Evolutionary conservation across 2,329 filamentous ascomycete species (phyloP), one percentile per base, ranked within the genome.

Genomic region (Alternaria triticina): DNA sequence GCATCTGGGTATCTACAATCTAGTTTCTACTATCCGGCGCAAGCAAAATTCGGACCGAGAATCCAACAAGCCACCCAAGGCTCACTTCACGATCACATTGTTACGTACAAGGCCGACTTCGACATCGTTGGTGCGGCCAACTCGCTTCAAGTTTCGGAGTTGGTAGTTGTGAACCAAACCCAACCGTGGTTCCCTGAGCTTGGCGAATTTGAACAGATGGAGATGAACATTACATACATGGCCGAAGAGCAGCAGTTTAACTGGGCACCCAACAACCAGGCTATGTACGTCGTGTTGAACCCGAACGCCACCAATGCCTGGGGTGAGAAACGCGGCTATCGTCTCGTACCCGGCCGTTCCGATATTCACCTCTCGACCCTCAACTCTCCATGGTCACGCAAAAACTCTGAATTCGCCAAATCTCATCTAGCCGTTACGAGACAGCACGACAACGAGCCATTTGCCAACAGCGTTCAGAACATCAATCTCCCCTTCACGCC

Each of bases 311-410:
- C 72, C 2, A 88, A 88, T 70, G 70, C 74, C 3, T 86, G 82
- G 67, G 86, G 86, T 59, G 84, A 87, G 73, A 77, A 79, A 12
- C 82, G 83, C 7, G 87, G 86, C 6, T 89, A 86, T 69, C 81
- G 83, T 20, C 79, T 87, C 54, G 57, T 70, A 6, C 69, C 70
- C 8, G 69, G 70, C 3, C 64, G 62, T 8, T 70, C 66, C 9
- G 55, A 71, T 25, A 72, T 72, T 61, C 78, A 79, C 44, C 78
- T 83, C 15, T 77, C 72, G n/a, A 75, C 75, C 8, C 52, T 74
- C 7, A 70, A 77, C 56, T 82, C 79, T 33, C 78, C 80, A 7
- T 82, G 75, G 67, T 74, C 74, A 13, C 67, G 71, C 45, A 75
- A 74, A 61, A 78, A 77, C 50, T 71, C 71, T 1, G 70, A 80